Percentiles rank a stretch among this genome's conserved stretches.
Conservation (phyloP, 78 protist species). For the Cyanophora paradoxa region DNA sequence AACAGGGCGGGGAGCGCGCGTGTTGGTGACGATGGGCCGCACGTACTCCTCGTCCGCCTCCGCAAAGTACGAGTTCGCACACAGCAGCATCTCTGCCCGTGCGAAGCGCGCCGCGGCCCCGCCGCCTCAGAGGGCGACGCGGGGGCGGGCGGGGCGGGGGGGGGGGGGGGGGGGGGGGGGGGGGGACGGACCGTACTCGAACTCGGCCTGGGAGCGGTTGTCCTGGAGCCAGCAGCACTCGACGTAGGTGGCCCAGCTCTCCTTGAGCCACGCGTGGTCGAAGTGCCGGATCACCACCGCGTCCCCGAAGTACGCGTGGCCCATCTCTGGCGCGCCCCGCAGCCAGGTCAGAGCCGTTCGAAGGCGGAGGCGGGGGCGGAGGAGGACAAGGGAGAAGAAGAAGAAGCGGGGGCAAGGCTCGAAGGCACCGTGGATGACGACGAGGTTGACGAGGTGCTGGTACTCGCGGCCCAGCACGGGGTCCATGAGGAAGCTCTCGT, state of each 20-base stretch:
- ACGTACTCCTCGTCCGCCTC: background rate
- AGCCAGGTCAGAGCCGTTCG: no score
- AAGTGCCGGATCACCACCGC: conserved; percentile 18
- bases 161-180: no score
- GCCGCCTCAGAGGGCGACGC: no score
- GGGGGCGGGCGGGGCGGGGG: no score
- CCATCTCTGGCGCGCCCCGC: background rate
- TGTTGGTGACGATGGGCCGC: conserved; percentile 8
- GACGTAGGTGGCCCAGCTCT: conserved; percentile 16
- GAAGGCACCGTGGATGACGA: conserved; percentile 1
- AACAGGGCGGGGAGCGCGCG: no score
- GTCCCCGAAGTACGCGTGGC: conserved; percentile 11
- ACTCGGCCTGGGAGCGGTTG: background rate
- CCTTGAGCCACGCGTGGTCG: conserved; percentile 15
- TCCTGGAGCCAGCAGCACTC: conserved; percentile 9
- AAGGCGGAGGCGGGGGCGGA: no score
- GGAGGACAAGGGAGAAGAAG: no score
- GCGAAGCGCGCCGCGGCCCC: no score
- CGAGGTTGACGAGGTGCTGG: background rate
- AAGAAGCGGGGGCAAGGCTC: background rate
- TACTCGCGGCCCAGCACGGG: background rate
- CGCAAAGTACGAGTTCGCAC: background rate
- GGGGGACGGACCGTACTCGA: no score
- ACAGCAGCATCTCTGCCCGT: background rate
- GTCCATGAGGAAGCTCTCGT: background rate